Conservation (phyloP, 2,329 filamentous ascomycete genomes). For the Cytospora paraplurivora region DNA sequence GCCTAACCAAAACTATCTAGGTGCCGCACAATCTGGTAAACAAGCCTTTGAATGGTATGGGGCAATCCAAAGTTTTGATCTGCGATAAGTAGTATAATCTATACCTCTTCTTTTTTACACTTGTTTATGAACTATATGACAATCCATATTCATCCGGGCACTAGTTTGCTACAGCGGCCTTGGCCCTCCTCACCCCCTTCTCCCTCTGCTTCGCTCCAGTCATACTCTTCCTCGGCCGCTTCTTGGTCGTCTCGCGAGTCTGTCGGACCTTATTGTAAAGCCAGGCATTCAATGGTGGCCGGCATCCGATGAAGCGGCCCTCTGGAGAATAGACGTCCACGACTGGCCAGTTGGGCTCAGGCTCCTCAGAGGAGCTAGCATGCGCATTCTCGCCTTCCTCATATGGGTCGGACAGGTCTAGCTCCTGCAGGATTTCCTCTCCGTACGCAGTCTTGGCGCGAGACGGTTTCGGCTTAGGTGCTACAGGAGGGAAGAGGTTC, state of each 20-base stretch:
- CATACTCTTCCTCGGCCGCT: constrained; percentile 70
- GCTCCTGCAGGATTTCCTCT: constrained; percentile 32
- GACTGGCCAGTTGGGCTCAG: constrained; percentile 59
- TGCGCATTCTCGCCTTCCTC: constrained; percentile 23
- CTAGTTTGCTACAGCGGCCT: constrained; percentile 6
- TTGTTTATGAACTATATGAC: not conserved
- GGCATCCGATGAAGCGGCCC: constrained; percentile 73
- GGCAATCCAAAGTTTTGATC: not conserved
- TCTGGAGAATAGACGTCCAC: constrained; percentile 86
- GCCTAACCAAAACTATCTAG: not conserved
- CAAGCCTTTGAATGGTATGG: too few species aligned
- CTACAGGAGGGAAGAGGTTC: constrained; percentile 40
- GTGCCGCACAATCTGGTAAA: not conserved
- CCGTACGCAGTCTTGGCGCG: constrained; percentile 28
- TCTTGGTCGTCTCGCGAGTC: constrained; percentile 45
- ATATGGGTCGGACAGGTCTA: constrained; percentile 35
- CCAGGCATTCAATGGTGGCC: constrained; percentile 73
- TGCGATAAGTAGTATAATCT: constrained; percentile 6
- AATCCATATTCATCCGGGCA: not conserved
- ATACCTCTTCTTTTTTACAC: not conserved
- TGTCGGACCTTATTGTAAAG: constrained; percentile 59
- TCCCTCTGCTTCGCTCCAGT: constrained; percentile 39
- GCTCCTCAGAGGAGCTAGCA: constrained; percentile 26
- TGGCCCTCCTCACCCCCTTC: constrained; percentile 23
- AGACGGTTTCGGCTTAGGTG: not conserved